Base-by-base conservation (phyloP, 768 basidiomycete species). In the Pleurotus giganteus region DNA sequence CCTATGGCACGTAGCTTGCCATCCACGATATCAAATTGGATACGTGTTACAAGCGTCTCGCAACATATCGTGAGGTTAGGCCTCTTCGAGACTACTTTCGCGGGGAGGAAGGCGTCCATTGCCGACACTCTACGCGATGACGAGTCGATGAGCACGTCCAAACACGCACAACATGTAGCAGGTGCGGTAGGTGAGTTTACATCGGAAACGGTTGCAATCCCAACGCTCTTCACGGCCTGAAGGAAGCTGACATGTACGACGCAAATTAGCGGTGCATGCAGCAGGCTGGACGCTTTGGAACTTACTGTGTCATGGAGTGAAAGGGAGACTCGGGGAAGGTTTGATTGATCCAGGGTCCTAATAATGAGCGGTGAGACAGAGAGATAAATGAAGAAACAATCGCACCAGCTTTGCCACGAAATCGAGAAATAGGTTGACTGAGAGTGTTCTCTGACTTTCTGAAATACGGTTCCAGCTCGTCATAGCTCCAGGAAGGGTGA, bases 121-220 rank as follows among this genome's bases (percentile, higher is more conserved):
- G 84, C 75, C 1, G 86, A 83, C 5, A 85, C 83, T 0, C 88
- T 80, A 53, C 71, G 68, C 29, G 75, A 74, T 9, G 72, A 74
- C 29, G 71, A 55, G 61, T 83, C 74, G 47, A 89, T 74, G 58
- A 85, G 89, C 0, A 85, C 86, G 84, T 89, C 88, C 89, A 47
- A 0, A 1, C 41, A 29, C 7, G 15, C 28, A 24, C 44, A 6
- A 32, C 26, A 54, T 8, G 55, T 37, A 58, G 53, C 8, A n/a
- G 27, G 39, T n/a, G 8, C 85, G 2, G 71, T 70, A 2, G 76
- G 65, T 17, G 80, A 83, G 61, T 83, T 84, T 50, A 89, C 80
- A 61, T 90, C 88, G 3, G 80, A 74, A n/a, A 68, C 80, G 55
- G 73, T 74, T 2, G 84, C 81, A 41, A 89, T 77, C 0, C 87